Evolutionary conservation across 2,329 filamentous ascomycete genomes (phyloP), one percentile per base, ranked within the genome.

Genomic region (Trichoderma sp.): DNA sequence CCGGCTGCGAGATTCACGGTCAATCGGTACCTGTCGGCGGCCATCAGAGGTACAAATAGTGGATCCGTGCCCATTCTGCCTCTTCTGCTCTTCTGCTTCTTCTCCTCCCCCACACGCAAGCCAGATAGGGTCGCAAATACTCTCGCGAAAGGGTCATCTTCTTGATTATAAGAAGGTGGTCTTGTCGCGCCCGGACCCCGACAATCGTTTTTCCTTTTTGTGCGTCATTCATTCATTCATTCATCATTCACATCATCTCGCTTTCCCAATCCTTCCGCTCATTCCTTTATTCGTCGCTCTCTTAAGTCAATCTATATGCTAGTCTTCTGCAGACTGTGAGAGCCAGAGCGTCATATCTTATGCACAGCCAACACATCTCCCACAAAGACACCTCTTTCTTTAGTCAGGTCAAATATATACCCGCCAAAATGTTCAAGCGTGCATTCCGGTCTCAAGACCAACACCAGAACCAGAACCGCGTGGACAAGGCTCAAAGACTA

Each of bases 401-500:
- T 79, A 78, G 78, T 64, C 76, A 75, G 7, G 21, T 76, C 71
- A 63, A 73, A n/a, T 53, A 53, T 5, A 72, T 35, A 27, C 71
- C 59, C 63, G 45, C 84, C 83, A 83, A 84, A 85, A 98, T 98
- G 94, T 97, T 98, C 89, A 97, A 95, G 88, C 94, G 94, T 84
- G 95, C 95, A 83, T 95, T 97, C 87, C 89, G 92, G 85, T 92
- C 93, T 80, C 93, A 92, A 85, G 93, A 96, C 16, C 41, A 45
- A n/a, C 41, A 45, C 41, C 41, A 45, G 41, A 45, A 45, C 81
- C 69, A 84, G 79, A 82, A 81, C 85, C 94, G 95, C 83, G 93
- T 95, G 85, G 93, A 94, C 88, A 98, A 98, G 91, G 89, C 93
- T 86, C 89, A 91, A 85, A 95, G 94, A 89, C 89, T 93, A 89